Evolutionary conservation across 306 rosid species (phyloP).

Genomic region (Vigna hirtella): DNA sequence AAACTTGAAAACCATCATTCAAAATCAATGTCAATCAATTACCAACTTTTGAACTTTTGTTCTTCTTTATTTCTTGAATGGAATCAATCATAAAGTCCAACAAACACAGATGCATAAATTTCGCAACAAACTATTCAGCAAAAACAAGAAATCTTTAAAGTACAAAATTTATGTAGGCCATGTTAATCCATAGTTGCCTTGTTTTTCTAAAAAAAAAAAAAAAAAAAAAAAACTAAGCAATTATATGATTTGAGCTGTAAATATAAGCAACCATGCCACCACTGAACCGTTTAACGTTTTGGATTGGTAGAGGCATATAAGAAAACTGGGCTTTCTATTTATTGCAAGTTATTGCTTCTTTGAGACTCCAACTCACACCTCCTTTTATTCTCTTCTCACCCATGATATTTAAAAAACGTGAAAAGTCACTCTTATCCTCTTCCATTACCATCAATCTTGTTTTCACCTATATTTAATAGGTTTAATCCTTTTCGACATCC

Average conservation of each 20-base stretch:
- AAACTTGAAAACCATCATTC: slow-evolving; percentile 29
- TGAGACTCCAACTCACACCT: too few relatives aligned
- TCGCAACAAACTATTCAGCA: not conserved
- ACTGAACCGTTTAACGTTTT: not conserved
- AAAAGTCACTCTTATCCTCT: too few relatives aligned
- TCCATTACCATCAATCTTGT: too few relatives aligned
- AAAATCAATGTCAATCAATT: slow-evolving; percentile 23
- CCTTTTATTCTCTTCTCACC: too few relatives aligned
- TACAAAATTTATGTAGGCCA: not conserved
- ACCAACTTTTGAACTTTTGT: not conserved
- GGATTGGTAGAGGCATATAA: too few relatives aligned
- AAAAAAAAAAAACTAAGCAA: not conserved
- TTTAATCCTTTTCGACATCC: too few relatives aligned
- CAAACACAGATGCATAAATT: not conserved
- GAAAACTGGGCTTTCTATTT: too few relatives aligned
- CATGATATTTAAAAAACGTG: too few relatives aligned
- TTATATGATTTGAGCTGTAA: not conserved
- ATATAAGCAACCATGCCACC: not conserved
- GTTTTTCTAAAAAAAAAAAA: not conserved
- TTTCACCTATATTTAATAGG: too few relatives aligned
- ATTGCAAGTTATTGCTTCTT: too few relatives aligned
- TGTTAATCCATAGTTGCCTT: not conserved
- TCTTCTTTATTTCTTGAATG: not conserved
- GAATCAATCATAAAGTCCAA: slow-evolving; percentile 20
- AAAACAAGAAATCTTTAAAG: not conserved